Evolutionary conservation across 106 monocot genomes (phyloP), one percentile per base, ranked within the genome.

Genomic region (Hemerocallis citrina): DNA sequence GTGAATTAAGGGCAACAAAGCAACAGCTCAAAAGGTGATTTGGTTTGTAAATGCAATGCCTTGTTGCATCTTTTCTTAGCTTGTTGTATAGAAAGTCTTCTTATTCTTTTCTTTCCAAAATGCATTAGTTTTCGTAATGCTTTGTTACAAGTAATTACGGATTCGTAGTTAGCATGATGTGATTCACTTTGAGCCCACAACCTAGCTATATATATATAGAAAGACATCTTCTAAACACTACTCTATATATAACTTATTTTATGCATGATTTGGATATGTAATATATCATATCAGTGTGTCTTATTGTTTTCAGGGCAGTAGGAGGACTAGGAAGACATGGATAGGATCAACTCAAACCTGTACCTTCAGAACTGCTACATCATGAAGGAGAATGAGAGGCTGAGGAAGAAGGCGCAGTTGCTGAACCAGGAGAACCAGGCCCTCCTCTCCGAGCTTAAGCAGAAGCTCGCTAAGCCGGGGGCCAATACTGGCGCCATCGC

Each of bases 271-370:
- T 49, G 7, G 16, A 49, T 14, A 21, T 49, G 49, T 49, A 19
- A 1, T 7, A 19, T 49, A 7, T 21, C 21, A 49, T 1, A 19
- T 19, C 21, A 49, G 7, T 21, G 22, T n/a, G n/a, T n/a, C n/a
- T 42, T 19, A 23, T 27, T 25, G 4, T 19, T 24, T 28, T 36
- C 7, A 6, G 10, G 7, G 38, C 14, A 31, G 61, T 22, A 6
- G 17, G 17, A 11, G n/a, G 14, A 9, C 5, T 5, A 37, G 19
- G 49, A 27, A 35, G 57, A 13, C 12, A 92, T 92, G 92, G 92
- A 92, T 44, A 75, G 81, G 64, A 58, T 88, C 21, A 92, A 92
- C 73, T 78, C 92, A 5, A 81, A 87, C 42, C 81, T 92, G 56
- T 92, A 92, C 77, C 34, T 87, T 61, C 37, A 38, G 11, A 38